phyloP scores from a whole-genome alignment of 192 early-diverging fungal genomes.

The Anaeromyces robustus region DNA sequence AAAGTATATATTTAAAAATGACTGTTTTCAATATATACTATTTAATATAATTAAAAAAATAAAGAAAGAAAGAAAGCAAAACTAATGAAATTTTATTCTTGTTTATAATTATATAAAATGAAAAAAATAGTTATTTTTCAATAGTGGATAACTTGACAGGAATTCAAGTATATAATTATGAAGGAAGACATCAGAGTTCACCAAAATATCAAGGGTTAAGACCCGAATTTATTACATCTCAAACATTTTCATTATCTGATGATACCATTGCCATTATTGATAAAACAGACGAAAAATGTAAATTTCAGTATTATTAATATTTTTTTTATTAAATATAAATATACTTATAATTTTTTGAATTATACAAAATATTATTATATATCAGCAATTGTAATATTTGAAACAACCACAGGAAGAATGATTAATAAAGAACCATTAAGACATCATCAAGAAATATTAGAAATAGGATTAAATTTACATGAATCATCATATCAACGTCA shows the following conservation, averaged over 20 bases:
- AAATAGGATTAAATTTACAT: constrained; percentile 26
- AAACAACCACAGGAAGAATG: constrained; percentile 18
- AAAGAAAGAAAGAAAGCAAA: no score
- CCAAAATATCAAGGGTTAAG: constrained; percentile 35
- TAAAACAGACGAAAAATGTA: constrained; percentile 31
- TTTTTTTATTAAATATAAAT: background rate
- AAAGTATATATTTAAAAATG: constrained; percentile 13
- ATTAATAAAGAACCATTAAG: constrained; percentile 24
- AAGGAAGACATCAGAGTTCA: constrained; percentile 22
- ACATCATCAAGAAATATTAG: constrained; percentile 20
- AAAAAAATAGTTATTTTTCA: constrained; percentile 18
- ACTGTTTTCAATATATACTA: no score
- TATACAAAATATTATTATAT: constrained; percentile 1
- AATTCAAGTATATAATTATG: constrained; percentile 37
- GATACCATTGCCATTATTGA: constrained; percentile 34
- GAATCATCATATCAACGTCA: constrained; percentile 16
- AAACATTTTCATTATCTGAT: constrained; percentile 23
- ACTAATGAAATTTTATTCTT: no score
- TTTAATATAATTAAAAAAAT: no score
- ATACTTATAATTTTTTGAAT: background rate
- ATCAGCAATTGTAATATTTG: constrained; percentile 32
- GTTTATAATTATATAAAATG: no score
- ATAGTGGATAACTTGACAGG: constrained; percentile 32
- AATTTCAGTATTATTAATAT: background rate
- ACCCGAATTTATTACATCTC: constrained; percentile 28